Conservation (phyloP, 169 alveolate genomes). For the Plasmodium knowlesi region DNA sequence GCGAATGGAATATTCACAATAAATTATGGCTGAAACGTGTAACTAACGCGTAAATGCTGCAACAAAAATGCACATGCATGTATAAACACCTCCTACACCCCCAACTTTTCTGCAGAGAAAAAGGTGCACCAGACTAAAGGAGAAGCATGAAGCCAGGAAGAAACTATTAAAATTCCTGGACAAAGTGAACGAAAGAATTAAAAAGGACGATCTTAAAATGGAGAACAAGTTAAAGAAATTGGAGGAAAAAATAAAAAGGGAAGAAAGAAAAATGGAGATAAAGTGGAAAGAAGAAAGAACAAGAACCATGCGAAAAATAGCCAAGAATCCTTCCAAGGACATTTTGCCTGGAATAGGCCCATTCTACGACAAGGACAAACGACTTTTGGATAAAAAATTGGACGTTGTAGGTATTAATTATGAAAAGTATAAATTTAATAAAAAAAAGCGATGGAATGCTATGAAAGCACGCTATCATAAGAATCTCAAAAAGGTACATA, state of each 20-base stretch:
- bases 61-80: slow-evolving; percentile 10
- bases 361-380: not conserved
- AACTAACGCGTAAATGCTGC: not conserved
- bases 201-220: not conserved
- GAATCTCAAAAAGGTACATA: not conserved
- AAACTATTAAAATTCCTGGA: not conserved
- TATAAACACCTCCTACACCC: not conserved
- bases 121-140: not conserved
- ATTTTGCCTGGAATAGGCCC: not conserved
- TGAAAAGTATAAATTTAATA: not conserved
- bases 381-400: not conserved
- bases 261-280: not conserved
- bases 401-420: not conserved
- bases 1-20: not conserved
- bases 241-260: not conserved
- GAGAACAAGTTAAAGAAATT: not conserved
- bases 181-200: not conserved
- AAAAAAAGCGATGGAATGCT: not conserved
- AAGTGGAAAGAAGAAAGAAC: not conserved
- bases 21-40: no score
- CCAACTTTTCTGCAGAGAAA: not conserved
- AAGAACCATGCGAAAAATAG: not conserved
- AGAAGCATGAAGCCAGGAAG: not conserved
- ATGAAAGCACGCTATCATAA: not conserved
- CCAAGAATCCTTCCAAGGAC: not conserved